Evolutionary conservation across 805 yeast genomes (phyloP).

Genomic region (Sugiyamaella boreocaroliniensis): DNA sequence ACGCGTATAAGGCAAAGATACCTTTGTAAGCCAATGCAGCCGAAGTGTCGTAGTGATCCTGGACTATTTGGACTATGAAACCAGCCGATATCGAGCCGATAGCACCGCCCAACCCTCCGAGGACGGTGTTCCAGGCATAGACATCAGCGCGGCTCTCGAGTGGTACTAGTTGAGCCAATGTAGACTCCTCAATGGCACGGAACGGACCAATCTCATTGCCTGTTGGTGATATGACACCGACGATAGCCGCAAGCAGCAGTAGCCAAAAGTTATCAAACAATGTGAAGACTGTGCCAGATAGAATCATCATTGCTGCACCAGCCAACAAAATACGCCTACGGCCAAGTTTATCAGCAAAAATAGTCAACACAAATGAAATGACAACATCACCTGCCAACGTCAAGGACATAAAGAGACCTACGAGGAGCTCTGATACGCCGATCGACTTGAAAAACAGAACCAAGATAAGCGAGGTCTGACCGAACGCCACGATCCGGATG

Average conservation of each 20-base stretch:
- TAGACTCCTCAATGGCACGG: slow-evolving; percentile 49
- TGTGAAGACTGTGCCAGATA: slow-evolving; percentile 40
- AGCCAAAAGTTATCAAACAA: slow-evolving; percentile 30
- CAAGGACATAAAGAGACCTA: slow-evolving; percentile 45
- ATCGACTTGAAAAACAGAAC: slow-evolving; percentile 41
- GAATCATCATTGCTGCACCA: slow-evolving; percentile 38
- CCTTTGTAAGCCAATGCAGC: slow-evolving; percentile 40
- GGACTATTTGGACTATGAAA: slow-evolving; percentile 22
- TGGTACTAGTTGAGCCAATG: slow-evolving; percentile 42
- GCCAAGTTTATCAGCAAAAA: slow-evolving; percentile 44
- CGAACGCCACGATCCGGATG: slow-evolving; percentile 33
- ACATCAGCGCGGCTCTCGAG: slow-evolving; percentile 43
- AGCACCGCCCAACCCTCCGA: slow-evolving; percentile 44
- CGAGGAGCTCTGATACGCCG: slow-evolving; percentile 37
- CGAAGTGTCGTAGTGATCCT: slow-evolving; percentile 12
- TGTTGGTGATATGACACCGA: slow-evolving; percentile 52
- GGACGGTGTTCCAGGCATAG: slow-evolving; percentile 52
- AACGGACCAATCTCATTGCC: slow-evolving; percentile 58
- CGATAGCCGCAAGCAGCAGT: slow-evolving; percentile 35
- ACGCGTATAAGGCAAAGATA: slow-evolving; percentile 48
- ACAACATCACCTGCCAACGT: slow-evolving; percentile 48
- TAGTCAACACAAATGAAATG: slow-evolving; percentile 40
- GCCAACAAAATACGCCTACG: slow-evolving; percentile 36
- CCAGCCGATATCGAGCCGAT: slow-evolving; percentile 42
- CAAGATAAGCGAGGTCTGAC: slow-evolving; percentile 34